A percentile compares a stretch with the other conserved stretches of the same genome.
phyloP scores from a whole-genome alignment of 495 filamentous ascomycete species.

The Aspergillus nidulans region DNA sequence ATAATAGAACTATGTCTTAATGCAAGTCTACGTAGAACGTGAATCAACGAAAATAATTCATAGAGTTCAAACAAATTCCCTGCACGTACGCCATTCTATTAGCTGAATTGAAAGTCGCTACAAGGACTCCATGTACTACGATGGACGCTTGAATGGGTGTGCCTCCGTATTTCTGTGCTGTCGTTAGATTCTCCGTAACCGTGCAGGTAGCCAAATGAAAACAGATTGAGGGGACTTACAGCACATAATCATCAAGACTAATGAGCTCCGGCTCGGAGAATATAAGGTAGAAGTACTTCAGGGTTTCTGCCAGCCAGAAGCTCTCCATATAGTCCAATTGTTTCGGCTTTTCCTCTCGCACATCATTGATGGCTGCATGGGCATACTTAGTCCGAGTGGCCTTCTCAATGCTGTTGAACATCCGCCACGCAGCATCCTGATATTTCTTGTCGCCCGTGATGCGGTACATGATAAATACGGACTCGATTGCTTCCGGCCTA shows the following conservation, averaged over 20 bases:
- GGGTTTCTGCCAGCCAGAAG: slow-evolving; percentile 68
- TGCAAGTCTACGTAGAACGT: not conserved
- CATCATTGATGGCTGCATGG: slow-evolving; percentile 56
- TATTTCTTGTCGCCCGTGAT: slow-evolving; percentile 66
- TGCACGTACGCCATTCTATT: not conserved
- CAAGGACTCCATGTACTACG: not conserved
- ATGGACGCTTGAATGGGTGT: slow-evolving; percentile 60
- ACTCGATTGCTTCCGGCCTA: slow-evolving; percentile 66
- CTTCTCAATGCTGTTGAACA: slow-evolving; percentile 63
- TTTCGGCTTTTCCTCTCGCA: slow-evolving; percentile 33
- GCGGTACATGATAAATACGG: slow-evolving; percentile 70
- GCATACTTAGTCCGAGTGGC: slow-evolving; percentile 56
- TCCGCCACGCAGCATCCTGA: slow-evolving; percentile 68
- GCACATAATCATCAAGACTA: slow-evolving; percentile 65
- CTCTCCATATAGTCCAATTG: slow-evolving; percentile 52
- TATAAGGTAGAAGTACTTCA: slow-evolving; percentile 92
- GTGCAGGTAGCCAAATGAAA: no score
- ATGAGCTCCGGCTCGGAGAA: slow-evolving; percentile 68
- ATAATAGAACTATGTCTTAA: not conserved
- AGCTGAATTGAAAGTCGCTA: not conserved
- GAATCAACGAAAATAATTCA: not conserved
- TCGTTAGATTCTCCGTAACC: not conserved
- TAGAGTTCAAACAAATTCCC: no score
- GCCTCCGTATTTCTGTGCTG: slow-evolving; percentile 64
- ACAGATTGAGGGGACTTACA: slow-evolving; percentile 39